Conservation (phyloP, 768 basidiomycete species). For the Tricholoma saponaceum region DNA sequence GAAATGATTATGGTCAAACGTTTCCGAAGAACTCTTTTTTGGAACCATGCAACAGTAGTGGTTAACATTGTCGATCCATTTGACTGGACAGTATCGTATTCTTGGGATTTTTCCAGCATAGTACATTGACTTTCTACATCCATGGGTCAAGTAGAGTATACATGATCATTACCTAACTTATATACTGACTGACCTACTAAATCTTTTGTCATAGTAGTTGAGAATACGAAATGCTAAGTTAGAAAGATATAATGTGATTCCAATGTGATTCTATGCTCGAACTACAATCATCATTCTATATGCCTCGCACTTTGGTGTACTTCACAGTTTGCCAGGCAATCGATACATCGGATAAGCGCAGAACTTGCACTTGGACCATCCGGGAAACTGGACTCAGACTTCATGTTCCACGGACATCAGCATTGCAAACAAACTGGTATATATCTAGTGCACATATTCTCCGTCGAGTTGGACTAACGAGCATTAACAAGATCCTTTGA, state of each 20-base stretch:
- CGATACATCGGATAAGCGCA: no score
- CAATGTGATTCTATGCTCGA: no score
- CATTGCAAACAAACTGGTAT: not conserved
- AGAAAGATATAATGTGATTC: no score
- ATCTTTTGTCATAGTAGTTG: no score
- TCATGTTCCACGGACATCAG: no score
- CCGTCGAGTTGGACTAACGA: not conserved
- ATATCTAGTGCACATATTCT: not conserved
- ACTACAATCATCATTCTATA: no score
- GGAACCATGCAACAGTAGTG: conserved; percentile 17
- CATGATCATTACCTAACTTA: not conserved
- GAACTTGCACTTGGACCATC: no score
- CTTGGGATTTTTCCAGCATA: not conserved
- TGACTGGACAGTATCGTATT: not conserved
- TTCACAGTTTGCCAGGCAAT: no score
- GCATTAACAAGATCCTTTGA: not conserved
- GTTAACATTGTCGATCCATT: not conserved
- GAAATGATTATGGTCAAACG: conserved; percentile 38
- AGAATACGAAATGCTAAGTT: no score
- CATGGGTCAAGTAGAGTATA: not conserved
- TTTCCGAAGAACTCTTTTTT: conserved; percentile 54
- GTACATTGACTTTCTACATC: not conserved
- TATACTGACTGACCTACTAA: not conserved
- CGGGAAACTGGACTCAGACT: no score
- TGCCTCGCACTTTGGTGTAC: no score